A percentile compares a stretch with the other conserved stretches of the same genome.
Conservation (phyloP, 2,329 filamentous ascomycete species). For the Aspergillus clavatus region DNA sequence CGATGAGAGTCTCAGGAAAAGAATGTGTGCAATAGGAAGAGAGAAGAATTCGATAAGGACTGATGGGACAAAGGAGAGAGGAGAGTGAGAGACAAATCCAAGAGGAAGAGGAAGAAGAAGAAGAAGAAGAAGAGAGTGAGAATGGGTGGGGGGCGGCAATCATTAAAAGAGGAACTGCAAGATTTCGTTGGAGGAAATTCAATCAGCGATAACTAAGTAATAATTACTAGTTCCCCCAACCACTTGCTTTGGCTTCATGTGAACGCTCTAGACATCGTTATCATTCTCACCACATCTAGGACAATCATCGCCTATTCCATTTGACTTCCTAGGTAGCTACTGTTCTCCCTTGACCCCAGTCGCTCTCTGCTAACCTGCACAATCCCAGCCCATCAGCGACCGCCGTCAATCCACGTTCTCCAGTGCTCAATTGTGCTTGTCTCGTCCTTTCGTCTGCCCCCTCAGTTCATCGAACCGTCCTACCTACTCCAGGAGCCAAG, state of each 20-base stretch:
- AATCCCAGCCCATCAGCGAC: conserved; percentile 11
- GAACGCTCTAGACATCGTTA: no score
- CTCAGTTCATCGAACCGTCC: neutral
- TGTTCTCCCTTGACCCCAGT: neutral
- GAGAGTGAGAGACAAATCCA: conserved; percentile 7
- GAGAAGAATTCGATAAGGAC: conserved; percentile 1
- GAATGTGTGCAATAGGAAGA: conserved; percentile 2
- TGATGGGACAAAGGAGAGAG: conserved; percentile 3
- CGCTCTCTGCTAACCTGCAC: neutral
- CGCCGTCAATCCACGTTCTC: conserved; percentile 11
- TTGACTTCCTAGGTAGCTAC: no score
- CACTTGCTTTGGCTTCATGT: no score
- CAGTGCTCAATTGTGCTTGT: conserved; percentile 2
- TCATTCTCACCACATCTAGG: no score
- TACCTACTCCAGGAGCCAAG: neutral
- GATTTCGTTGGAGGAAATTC: neutral
- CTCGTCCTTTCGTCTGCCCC: conserved; percentile 2
- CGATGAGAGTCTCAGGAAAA: conserved; percentile 7
- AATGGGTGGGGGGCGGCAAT: neutral
- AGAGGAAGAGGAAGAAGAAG: conserved; percentile 5
- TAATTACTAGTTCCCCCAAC: no score
- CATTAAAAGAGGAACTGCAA: neutral
- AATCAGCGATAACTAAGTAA: no score
- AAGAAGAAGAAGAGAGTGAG: conserved; percentile 4
- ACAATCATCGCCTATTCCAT: no score